phyloP scores from a whole-genome alignment of 2,329 filamentous ascomycete species.

The Fusarium sp. region DNA sequence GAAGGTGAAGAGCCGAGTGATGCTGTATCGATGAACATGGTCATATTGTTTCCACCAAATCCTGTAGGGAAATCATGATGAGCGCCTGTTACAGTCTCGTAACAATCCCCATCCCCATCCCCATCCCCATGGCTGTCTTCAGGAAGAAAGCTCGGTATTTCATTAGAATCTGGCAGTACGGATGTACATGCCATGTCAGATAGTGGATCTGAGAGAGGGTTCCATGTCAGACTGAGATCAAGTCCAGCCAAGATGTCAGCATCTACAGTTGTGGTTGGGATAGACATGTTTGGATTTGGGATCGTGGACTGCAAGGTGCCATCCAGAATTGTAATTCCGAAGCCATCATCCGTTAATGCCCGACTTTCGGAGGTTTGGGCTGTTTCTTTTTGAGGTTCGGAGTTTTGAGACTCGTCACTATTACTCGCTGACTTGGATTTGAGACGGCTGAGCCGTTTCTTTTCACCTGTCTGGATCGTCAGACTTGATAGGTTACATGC shows the following conservation, averaged over 20 bases:
- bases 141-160: conserved; percentile 16
- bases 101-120: background rate
- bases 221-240: conserved; percentile 43
- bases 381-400: background rate
- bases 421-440: conserved; percentile 30
- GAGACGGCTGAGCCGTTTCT: conserved; percentile 47
- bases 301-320: background rate
- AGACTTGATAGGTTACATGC: background rate
- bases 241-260: conserved; percentile 33
- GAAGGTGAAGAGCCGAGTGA: too few species aligned
- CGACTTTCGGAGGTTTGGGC: background rate
- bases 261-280: conserved; percentile 9
- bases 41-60: background rate
- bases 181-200: conserved; percentile 31
- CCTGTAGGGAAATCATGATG: background rate
- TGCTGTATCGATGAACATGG: too few species aligned
- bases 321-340: conserved; percentile 2
- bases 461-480: conserved; percentile 44
- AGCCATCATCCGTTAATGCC: conserved; percentile 6
- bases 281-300: background rate
- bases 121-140: conserved; percentile 8
- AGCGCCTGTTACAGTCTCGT: background rate
- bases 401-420: conserved; percentile 4
- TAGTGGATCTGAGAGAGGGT: conserved; percentile 31
- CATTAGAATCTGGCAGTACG: conserved; percentile 22